Evolutionary conservation across 1,139 yeast genomes (phyloP).

Genomic region (Hanseniaspora uvarum): DNA sequence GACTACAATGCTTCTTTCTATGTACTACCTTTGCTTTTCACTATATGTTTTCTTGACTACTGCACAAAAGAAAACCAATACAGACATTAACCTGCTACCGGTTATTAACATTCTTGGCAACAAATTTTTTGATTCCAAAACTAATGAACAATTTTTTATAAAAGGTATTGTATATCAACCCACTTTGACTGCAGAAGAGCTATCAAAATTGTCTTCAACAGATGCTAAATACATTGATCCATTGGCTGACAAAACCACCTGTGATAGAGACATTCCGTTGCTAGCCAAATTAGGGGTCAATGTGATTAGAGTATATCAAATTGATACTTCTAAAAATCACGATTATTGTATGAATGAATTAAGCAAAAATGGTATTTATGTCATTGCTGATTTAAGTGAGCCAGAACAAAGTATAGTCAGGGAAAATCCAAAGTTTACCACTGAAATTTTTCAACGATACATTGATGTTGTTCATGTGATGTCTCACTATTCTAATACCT

Average conservation of each 20-base stretch:
- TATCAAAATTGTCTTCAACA: slow-evolving; percentile 20
- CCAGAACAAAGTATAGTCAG: slow-evolving; percentile 44
- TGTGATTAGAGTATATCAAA: slow-evolving; percentile 46
- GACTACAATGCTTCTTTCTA: neutral
- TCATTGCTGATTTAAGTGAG: slow-evolving; percentile 46
- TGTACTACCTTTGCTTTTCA: neutral
- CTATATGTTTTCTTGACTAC: neutral
- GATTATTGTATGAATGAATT: slow-evolving; percentile 48
- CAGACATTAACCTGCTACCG: slow-evolving; percentile 20
- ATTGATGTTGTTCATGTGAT: slow-evolving; percentile 46
- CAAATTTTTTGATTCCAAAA: slow-evolving; percentile 38
- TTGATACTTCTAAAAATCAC: slow-evolving; percentile 43
- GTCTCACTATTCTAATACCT: slow-evolving; percentile 39
- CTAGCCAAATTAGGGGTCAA: slow-evolving; percentile 43
- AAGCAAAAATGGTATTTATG: slow-evolving; percentile 46
- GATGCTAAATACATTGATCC: slow-evolving; percentile 44
- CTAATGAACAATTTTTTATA: slow-evolving; percentile 44
- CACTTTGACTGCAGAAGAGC: slow-evolving; percentile 31
- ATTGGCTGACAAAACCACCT: slow-evolving; percentile 38
- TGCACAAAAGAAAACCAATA: neutral
- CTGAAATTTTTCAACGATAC: slow-evolving; percentile 56
- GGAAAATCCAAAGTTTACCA: slow-evolving; percentile 42
- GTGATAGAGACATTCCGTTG: slow-evolving; percentile 43
- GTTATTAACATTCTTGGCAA: slow-evolving; percentile 37
- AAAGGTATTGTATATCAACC: slow-evolving; percentile 55